These are phyloP conservation scores for Malassezia nana DNA, from an alignment of 1,284 basidiomycete species.

Conservation along the genomic window DNA sequence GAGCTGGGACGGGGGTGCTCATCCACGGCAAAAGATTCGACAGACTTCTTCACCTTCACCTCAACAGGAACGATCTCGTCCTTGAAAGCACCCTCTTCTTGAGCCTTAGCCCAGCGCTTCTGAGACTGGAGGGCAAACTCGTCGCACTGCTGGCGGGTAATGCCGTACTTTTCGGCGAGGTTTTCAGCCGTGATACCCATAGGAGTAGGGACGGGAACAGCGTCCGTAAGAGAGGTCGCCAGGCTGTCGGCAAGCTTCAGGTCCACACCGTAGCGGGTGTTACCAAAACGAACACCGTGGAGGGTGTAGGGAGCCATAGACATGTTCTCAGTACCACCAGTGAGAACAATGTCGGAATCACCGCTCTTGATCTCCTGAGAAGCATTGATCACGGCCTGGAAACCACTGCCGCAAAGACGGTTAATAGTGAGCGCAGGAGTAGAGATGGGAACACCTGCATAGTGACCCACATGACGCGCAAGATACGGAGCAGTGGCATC, in stretches of 20 bases:
- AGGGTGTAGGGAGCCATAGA: slow-evolving; percentile 65
- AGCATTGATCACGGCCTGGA: slow-evolving; percentile 89
- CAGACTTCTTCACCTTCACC: slow-evolving; percentile 44
- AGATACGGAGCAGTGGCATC: slow-evolving; percentile 70
- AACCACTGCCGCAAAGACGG: slow-evolving; percentile 86
- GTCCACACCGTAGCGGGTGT: slow-evolving; percentile 52
- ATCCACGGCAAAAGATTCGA: slow-evolving; percentile 47
- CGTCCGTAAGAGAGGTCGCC: slow-evolving; percentile 53
- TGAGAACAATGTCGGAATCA: slow-evolving; percentile 73
- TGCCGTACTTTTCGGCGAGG: slow-evolving; percentile 71
- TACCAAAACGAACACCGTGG: slow-evolving; percentile 49
- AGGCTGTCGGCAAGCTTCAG: slow-evolving; percentile 56
- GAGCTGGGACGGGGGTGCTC: slow-evolving; percentile 63
- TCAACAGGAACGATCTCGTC: slow-evolving; percentile 49
- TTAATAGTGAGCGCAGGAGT: slow-evolving; percentile 55
- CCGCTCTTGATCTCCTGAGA: slow-evolving; percentile 80
- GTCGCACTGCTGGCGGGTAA: slow-evolving; percentile 77
- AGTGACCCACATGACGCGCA: slow-evolving; percentile 84
- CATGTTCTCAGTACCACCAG: slow-evolving; percentile 98
- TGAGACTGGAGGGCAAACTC: slow-evolving; percentile 49
- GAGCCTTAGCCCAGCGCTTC: slow-evolving; percentile 49
- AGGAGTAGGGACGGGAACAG: slow-evolving; percentile 52
- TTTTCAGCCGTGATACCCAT: slow-evolving; percentile 69
- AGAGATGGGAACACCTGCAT: slow-evolving; percentile 58
- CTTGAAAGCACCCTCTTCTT: slow-evolving; percentile 50